Percentiles rank a stretch among this genome's conserved stretches.
phyloP scores from a whole-genome alignment of 345 rosid genomes.

The Eucalyptus rudis region DNA sequence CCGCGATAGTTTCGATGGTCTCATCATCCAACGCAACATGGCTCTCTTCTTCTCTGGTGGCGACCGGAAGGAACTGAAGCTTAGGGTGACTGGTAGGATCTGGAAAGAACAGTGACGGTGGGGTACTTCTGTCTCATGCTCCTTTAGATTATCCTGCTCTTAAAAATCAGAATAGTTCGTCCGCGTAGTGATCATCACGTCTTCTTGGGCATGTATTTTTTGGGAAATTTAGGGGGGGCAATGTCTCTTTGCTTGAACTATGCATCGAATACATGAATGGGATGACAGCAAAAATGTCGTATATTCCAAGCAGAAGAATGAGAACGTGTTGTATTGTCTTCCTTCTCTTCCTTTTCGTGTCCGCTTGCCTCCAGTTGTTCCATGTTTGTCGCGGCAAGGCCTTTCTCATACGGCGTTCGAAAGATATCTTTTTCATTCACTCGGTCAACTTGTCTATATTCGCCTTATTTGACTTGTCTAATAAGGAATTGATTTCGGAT shows the following conservation, averaged over 20 bases:
- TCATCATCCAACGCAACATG: constrained; percentile 69
- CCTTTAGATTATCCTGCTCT: background rate
- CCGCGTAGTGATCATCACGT: background rate
- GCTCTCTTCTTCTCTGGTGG: constrained; percentile 80
- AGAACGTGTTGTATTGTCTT: background rate
- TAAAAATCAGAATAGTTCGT: background rate
- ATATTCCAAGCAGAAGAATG: background rate
- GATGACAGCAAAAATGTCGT: constrained; percentile 1
- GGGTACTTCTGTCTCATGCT: background rate
- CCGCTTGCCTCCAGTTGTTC: background rate
- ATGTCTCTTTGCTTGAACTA: constrained; percentile 42
- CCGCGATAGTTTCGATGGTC: constrained; percentile 76
- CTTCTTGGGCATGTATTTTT: constrained; percentile 18
- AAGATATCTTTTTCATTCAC: background rate
- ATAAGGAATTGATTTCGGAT: background rate
- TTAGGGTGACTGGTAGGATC: constrained; percentile 70
- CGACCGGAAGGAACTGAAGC: constrained; percentile 68
- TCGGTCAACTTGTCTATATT: background rate
- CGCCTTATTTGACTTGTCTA: background rate
- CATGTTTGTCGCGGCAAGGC: background rate
- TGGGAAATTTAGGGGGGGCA: constrained; percentile 12
- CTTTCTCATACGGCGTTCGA: background rate
- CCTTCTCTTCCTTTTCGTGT: background rate
- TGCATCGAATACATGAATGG: constrained; percentile 16
- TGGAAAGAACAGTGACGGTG: constrained; percentile 60